Base-by-base conservation (phyloP, 352 stramenopile genomes). In the Ophiocytium majus region DNA sequence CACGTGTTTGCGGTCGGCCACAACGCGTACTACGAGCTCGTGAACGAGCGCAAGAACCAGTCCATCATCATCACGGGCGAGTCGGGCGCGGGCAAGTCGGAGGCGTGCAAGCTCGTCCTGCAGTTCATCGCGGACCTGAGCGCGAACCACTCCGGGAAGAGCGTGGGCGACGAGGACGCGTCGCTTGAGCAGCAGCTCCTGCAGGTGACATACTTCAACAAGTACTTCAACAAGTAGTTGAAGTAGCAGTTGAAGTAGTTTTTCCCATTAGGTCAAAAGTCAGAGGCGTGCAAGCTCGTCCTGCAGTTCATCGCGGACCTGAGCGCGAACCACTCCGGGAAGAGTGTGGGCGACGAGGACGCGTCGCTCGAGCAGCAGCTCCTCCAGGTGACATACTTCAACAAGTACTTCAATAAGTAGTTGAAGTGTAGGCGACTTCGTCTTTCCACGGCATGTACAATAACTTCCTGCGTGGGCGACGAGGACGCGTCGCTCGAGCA, bases 211-310 rank as follows among this genome's bases (percentile, higher is more conserved):
- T n/a, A n/a, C n/a, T 71, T 23, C 57, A 71, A 23, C 57, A 23
- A 23, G 57, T 71, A 49, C 74, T 19, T 37, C 17, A 90, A 85
- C 28, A 86, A 76, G 76, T 94, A 98, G n/a, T n/a, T n/a, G n/a
- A n/a, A n/a, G n/a, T n/a, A n/a, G n/a, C n/a, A n/a, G n/a, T n/a
- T n/a, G n/a, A n/a, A n/a, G n/a, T n/a, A 75, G 97, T 98, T 85
- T 92, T 97, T 87, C 94, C 97, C 89, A 97, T 98, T n/a, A n/a
- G n/a, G n/a, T 81, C 94, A 98, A 63, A 97, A 97, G 86, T 95
- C 93, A 10, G 93, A 95, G 88, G 92, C 93, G 10, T 91, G 84
- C 50, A 92, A 92, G 64, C 82, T 91, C 37, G 88, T 92, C 17
- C 88, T 92, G 75, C 88, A 93, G 89, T 92, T 96, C 84, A 97